These are phyloP conservation scores for Nicotiana noctiflora DNA, from an alignment of 257 asterid genomes.

Conservation along the genomic window DNA sequence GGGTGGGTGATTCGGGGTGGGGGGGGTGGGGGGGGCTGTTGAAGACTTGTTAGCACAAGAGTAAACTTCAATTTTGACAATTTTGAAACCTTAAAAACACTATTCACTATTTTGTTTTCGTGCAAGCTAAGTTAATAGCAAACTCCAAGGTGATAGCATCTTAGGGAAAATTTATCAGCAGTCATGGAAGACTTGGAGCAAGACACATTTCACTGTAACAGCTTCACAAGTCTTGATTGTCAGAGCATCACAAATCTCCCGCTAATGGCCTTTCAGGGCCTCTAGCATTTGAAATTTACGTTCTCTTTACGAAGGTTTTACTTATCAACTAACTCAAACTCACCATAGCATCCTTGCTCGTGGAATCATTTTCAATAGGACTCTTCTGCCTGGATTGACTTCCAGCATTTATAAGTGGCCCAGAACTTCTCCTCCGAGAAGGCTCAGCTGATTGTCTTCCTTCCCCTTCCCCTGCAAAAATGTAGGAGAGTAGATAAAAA, in stretches of 20 bases:
- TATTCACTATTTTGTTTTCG: not conserved
- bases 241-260: not conserved
- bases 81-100: not conserved
- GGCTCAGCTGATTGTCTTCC: conserved; percentile 77
- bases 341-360: conserved; percentile 82
- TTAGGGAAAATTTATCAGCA: not conserved
- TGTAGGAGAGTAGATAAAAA: not conserved
- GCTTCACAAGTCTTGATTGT: not conserved
- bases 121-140: not conserved
- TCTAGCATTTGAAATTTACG: not conserved
- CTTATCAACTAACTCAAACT: conserved; percentile 19
- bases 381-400: conserved; percentile 58
- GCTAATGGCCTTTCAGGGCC: not conserved
- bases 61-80: too few species aligned
- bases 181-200: conserved; percentile 11
- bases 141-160: not conserved
- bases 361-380: conserved; percentile 63
- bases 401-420: conserved; percentile 50
- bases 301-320: not conserved
- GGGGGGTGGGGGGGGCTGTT: not conserved
- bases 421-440: conserved; percentile 55
- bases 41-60: too few species aligned
- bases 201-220: not conserved
- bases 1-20: too few species aligned
- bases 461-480: conserved; percentile 60